phyloP scores from a whole-genome alignment of 2,329 filamentous ascomycete species.

The Lecanicillium sp. region DNA sequence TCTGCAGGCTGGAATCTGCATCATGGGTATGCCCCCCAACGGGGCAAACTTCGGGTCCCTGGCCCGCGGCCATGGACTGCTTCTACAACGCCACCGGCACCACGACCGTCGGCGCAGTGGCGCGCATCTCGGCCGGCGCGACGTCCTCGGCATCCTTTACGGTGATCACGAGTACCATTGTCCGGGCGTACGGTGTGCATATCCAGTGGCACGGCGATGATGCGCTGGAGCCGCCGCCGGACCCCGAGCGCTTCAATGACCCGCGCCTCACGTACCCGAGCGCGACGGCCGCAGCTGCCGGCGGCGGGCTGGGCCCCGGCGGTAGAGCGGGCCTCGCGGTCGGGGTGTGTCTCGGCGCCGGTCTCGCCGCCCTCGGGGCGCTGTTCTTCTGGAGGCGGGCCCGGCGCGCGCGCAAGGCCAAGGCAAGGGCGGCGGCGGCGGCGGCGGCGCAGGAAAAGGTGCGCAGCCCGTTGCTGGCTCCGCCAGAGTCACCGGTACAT shows the following conservation, averaged over 20 bases:
- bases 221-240: neutral
- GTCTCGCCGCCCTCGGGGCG: neutral
- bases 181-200: neutral
- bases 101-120: neutral
- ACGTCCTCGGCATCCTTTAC: neutral
- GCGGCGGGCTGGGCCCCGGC: neutral
- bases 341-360: neutral
- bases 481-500: neutral
- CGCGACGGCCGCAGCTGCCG: neutral
- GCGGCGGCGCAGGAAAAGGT: neutral
- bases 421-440: too few species aligned
- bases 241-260: conserved; percentile 4
- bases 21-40: neutral
- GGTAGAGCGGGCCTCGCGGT: neutral
- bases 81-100: neutral
- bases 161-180: neutral
- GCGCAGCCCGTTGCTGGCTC: neutral
- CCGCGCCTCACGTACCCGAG: neutral
- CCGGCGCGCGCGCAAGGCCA: too few species aligned
- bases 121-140: neutral
- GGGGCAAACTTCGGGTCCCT: neutral
- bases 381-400: too few species aligned
- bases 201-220: neutral
- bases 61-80: neutral
- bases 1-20: neutral